Percentiles rank a stretch among this genome's conserved stretches.
Evolutionary conservation across 306 rosid genomes (phyloP).

Genomic region (Oemleria cerasiformis): DNA sequence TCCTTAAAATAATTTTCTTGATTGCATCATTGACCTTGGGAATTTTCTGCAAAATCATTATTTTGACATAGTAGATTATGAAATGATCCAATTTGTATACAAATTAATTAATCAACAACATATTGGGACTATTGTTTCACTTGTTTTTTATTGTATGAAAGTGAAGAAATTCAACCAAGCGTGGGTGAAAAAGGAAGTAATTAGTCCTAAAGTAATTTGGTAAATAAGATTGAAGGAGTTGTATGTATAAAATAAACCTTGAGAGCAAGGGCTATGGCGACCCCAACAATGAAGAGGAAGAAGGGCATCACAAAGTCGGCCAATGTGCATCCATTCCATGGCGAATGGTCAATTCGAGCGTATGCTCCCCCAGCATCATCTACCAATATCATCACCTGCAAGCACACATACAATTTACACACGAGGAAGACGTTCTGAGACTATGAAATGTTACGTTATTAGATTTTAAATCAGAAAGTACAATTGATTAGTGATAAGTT

Average conservation of each 20-base stretch:
- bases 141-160: no score
- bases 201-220: no score
- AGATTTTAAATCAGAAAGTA: no score
- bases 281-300: slow-evolving; percentile 93
- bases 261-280: slow-evolving; percentile 82
- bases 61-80: no score
- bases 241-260: slow-evolving; percentile 37
- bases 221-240: no score
- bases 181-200: no score
- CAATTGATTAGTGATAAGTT: no score
- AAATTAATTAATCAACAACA: no score
- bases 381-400: slow-evolving; percentile 78
- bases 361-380: slow-evolving; percentile 85
- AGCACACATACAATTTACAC: background rate
- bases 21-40: slow-evolving; percentile 41
- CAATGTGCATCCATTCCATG: slow-evolving; percentile 93
- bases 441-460: background rate
- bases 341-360: slow-evolving; percentile 80
- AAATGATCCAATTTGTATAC: no score
- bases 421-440: background rate
- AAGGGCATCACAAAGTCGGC: slow-evolving; percentile 94
- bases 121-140: no score
- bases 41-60: slow-evolving; percentile 44
- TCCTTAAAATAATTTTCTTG: slow-evolving; percentile 59
- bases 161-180: no score